Percentiles rank a stretch among this genome's conserved stretches.
Conservation (phyloP, 2,329 filamentous ascomycete genomes). For the Thielaviopsis musarum region DNA sequence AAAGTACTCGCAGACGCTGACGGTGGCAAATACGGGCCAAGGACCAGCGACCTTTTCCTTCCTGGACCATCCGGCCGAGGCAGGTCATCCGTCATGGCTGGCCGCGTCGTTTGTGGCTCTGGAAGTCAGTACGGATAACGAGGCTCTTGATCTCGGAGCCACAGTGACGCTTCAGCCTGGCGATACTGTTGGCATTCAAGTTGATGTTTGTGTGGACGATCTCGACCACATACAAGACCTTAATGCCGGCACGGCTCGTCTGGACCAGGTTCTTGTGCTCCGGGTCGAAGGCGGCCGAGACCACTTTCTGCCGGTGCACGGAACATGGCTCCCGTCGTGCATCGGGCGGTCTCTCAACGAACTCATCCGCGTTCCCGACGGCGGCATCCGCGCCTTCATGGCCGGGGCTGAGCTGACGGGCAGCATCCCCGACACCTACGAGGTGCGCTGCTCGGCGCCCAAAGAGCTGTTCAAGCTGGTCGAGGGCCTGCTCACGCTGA, state of each 20-base stretch:
- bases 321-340: slow-evolving; percentile 62
- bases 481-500: slow-evolving; percentile 49
- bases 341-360: slow-evolving; percentile 80
- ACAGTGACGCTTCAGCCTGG: slow-evolving; percentile 65
- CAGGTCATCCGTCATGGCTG: slow-evolving; percentile 46
- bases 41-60: slow-evolving; percentile 68
- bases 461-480: slow-evolving; percentile 81
- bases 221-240: slow-evolving; percentile 48
- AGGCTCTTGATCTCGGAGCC: slow-evolving; percentile 20
- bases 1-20: slow-evolving; percentile 49
- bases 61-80: slow-evolving; percentile 47
- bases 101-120: slow-evolving; percentile 44
- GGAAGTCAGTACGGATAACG: slow-evolving; percentile 19
- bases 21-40: slow-evolving; percentile 81
- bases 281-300: slow-evolving; percentile 72
- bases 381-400: slow-evolving; percentile 48
- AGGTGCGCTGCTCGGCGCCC: slow-evolving; percentile 62
- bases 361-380: slow-evolving; percentile 68
- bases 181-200: slow-evolving; percentile 54
- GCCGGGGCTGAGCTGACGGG: slow-evolving; percentile 23
- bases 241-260: slow-evolving; percentile 45
- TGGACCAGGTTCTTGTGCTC: slow-evolving; percentile 82
- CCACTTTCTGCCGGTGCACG: slow-evolving; percentile 74
- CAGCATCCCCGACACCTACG: slow-evolving; percentile 37
- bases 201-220: slow-evolving; percentile 51